Evolutionary conservation across 208 protist genomes (phyloP), one percentile per base, ranked within the genome.

Genomic region (Trypanosoma lewisi): DNA sequence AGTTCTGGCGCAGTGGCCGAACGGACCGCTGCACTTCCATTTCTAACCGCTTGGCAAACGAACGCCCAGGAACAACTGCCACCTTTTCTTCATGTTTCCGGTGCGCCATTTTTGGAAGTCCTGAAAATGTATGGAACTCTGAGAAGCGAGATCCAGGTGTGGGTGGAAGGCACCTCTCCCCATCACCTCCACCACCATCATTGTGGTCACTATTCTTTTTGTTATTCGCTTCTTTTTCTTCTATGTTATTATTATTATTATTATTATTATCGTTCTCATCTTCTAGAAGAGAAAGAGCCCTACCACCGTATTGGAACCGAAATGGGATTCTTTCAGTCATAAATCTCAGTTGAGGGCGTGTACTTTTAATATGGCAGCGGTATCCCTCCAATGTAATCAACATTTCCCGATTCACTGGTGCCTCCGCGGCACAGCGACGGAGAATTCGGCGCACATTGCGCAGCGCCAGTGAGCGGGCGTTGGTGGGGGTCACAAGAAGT

Each of bases 231-330:
- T 39, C 52, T n/a, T 21, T 5, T n/a, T 31, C 17, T 1, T 34
- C n/a, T 25, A 7, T 16, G 5, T 55, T 23, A 9, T 42, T 12
- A 6, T 50, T 25, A 14, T 28, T 23, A 31, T 23, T 28, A 11
- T 19, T 25, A 31, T 52, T 25, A 28, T 50, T 19, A 23, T 25
- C 45, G 8, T 21, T 23, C n/a, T 28, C 17, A 8, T 11, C 2
- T 7, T 4, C 8, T 25, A 31, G 48, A 19, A 33, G 48, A 33
- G 23, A 14, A 52, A 52, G 6, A 28, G 48, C 23, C 54, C 12
- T 61, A n/a, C 81, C 81, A 33, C 63, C 39, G 28, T 73, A 61
- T 28, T 82, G 77, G 36, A 82, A 66, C 2, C 61, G 50, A 65
- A 79, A 83, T 12, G 74, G 65, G 42, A 83, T 76, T 6, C 69